Evolutionary conservation across 805 yeast genomes (phyloP).

Genomic region (Kodamaea sagamina): DNA sequence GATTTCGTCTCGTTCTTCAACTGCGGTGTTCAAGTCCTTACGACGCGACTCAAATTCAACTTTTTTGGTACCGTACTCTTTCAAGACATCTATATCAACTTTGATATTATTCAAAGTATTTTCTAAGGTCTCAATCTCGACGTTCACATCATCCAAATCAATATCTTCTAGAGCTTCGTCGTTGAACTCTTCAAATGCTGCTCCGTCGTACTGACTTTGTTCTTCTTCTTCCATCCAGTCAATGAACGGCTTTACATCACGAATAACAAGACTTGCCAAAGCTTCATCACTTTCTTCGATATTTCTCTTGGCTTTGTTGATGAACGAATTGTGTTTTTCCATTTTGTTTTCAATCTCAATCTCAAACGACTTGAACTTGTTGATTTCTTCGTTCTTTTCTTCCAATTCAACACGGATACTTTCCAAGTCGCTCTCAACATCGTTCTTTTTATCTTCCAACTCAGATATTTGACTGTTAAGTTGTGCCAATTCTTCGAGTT

Average conservation of each 20-base stretch:
- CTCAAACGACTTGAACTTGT: constrained; percentile 62
- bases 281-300: constrained; percentile 40
- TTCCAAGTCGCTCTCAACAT: constrained; percentile 43
- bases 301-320: constrained; percentile 41
- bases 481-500: constrained; percentile 33
- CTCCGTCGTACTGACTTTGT: constrained; percentile 35
- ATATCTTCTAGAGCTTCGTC: constrained; percentile 53
- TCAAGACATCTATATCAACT: constrained; percentile 72
- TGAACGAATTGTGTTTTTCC: constrained; percentile 52
- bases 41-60: constrained; percentile 65
- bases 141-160: constrained; percentile 50
- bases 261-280: constrained; percentile 45
- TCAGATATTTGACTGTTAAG: constrained; percentile 32
- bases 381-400: constrained; percentile 48
- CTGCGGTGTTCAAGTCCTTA: constrained; percentile 66
- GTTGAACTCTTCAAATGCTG: constrained; percentile 43
- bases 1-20: constrained; percentile 62
- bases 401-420: constrained; percentile 25
- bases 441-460: constrained; percentile 41
- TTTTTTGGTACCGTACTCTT: constrained; percentile 71
- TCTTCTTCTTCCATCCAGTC: constrained; percentile 51
- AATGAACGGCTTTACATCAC: constrained; percentile 56
- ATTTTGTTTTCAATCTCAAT: constrained; percentile 65
- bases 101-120: constrained; percentile 54
- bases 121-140: constrained; percentile 56